Base-by-base conservation (phyloP, 306 rosid species). In the Malus sieversii region DNA sequence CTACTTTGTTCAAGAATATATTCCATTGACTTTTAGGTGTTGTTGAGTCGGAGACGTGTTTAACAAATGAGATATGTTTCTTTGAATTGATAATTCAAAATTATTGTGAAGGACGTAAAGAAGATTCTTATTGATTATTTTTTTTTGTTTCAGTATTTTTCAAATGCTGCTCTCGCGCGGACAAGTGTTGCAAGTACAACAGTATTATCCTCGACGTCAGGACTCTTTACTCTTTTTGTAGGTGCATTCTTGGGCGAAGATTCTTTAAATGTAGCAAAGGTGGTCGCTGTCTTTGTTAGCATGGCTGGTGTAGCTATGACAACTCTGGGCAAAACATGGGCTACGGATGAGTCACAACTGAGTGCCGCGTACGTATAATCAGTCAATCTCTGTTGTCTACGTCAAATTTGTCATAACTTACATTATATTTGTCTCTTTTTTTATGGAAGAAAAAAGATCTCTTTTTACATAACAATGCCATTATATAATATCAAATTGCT, bases 171-270 rank as follows among this genome's bases (percentile, higher is more conserved):
- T 35, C 98, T 96, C 46, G 99, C 99, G 5, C 96, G 92, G 22
- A 92, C 99, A 20, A 96, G 99, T 84, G 99, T 96, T 42, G 99
- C 98, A 27, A 96, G 99, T 74, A 92, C 99, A 73, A 96, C 98
- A 70, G 98, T 96, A 52, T 82, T 96, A 76, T 92, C 99, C 70
- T 96, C 99, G 80, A 96, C 99, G 38, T 96, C 99, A 45, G 99
- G 99, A 73, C 93, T 96, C 79, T 96, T 96, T 84, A 96, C 99
- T 46, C 98, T 96, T 82, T 96, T 96, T 73, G 83, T 92, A 76
- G 98, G 97, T 57, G 98, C 87, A 27, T 61, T 83, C 71, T 80
- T 96, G 85, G 99, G 97, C 14, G 91, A 96, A 88, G 99, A 96
- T 84, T 79, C 93, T 75, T 84, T 96, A 68, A 90, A 88, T 86